These are phyloP conservation scores for Fusarium chuoi DNA, from an alignment of 2,329 filamentous ascomycete species.

Conservation along the genomic window DNA sequence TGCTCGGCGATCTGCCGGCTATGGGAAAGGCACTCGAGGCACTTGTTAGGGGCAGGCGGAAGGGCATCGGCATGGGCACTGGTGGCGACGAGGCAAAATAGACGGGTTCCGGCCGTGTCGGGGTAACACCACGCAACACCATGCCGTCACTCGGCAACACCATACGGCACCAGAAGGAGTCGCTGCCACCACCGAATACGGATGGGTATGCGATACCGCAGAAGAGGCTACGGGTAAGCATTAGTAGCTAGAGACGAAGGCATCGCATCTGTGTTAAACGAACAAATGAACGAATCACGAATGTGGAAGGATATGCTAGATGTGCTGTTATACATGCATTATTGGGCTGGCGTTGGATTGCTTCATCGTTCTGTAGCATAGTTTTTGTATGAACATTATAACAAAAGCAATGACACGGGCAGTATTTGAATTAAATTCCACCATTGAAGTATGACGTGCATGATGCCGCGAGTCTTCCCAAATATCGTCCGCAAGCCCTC, in stretches of 20 bases:
- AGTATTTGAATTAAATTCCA: neutral
- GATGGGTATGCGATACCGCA: neutral
- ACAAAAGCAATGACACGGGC: neutral
- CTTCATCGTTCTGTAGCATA: slow-evolving; percentile 19
- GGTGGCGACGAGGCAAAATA: slow-evolving; percentile 9
- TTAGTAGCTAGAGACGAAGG: neutral
- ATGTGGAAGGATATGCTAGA: slow-evolving; percentile 1
- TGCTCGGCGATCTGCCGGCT: slow-evolving; percentile 85
- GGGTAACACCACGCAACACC: slow-evolving; percentile 24
- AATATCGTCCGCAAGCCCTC: neutral
- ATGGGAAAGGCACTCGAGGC: slow-evolving; percentile 80
- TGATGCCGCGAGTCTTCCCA: neutral
- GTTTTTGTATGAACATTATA: slow-evolving; percentile 23
- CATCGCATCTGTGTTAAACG: neutral
- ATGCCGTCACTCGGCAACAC: slow-evolving; percentile 8
- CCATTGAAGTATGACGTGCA: neutral
- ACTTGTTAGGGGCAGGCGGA: slow-evolving; percentile 71
- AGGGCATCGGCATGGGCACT: slow-evolving; percentile 75
- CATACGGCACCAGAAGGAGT: slow-evolving; percentile 18
- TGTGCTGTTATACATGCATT: slow-evolving; percentile 23
- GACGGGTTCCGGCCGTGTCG: slow-evolving; percentile 14
- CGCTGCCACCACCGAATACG: neutral
- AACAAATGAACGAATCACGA: slow-evolving; percentile 11
- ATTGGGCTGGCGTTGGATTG: slow-evolving; percentile 19
- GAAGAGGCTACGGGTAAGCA: neutral